These are phyloP conservation scores for Penicillium aurantiogriseum DNA, from an alignment of 2,329 filamentous ascomycete genomes.

Conservation along the genomic window DNA sequence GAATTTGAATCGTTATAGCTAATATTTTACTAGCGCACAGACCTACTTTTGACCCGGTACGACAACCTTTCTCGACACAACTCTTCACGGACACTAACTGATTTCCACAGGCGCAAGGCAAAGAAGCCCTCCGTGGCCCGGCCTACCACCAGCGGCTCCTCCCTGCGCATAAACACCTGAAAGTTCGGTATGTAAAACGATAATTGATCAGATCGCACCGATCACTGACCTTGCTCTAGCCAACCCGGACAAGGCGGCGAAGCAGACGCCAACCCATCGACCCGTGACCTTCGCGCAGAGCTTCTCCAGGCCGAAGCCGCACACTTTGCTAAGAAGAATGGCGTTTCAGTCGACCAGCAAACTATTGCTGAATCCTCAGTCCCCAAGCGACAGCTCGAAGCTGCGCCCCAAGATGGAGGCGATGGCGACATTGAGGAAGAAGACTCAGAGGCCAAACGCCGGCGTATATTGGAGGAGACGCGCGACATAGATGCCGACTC, in stretches of 20 bases:
- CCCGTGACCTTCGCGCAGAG: slow-evolving; percentile 82
- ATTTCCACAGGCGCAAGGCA: slow-evolving; percentile 70
- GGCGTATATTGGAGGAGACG: slow-evolving; percentile 83
- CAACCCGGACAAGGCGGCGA: slow-evolving; percentile 87
- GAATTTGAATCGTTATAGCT: slow-evolving; percentile 3
- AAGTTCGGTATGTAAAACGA: slow-evolving; percentile 62
- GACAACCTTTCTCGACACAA: slow-evolving; percentile 20
- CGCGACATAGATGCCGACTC: slow-evolving; percentile 83
- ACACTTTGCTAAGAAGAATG: slow-evolving; percentile 82
- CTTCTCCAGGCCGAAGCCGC: slow-evolving; percentile 83
- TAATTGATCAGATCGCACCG: not conserved
- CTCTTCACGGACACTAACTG: slow-evolving; percentile 27
- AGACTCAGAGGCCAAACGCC: slow-evolving; percentile 76
- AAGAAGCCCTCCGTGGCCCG: slow-evolving; percentile 88
- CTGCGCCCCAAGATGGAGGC: slow-evolving; percentile 38
- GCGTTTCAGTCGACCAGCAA: slow-evolving; percentile 53
- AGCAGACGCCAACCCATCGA: slow-evolving; percentile 58
- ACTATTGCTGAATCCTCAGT: slow-evolving; percentile 38
- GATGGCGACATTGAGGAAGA: slow-evolving; percentile 52
- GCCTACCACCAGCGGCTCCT: slow-evolving; percentile 96
- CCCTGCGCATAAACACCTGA: slow-evolving; percentile 89
- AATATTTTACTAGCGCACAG: slow-evolving; percentile 60
- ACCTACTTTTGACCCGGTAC: slow-evolving; percentile 93
- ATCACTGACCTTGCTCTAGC: slow-evolving; percentile 41
- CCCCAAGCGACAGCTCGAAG: slow-evolving; percentile 65